Evolutionary conservation across 345 rosid genomes (phyloP), one percentile per base, ranked within the genome.

Genomic region (Physaria fendleri): DNA sequence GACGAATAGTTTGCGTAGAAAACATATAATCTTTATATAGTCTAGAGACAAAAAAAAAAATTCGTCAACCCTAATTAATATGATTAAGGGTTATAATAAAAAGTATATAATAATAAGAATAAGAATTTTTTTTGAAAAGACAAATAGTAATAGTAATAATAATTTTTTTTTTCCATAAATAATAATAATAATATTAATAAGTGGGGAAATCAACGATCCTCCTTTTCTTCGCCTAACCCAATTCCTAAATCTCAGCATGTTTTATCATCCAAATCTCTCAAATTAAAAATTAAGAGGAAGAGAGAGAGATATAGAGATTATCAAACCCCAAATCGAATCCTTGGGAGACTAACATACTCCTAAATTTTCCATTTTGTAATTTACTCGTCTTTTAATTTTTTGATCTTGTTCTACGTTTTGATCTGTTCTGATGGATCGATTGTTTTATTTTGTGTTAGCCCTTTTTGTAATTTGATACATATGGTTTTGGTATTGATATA

Each of bases 311-410:
- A 8, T 8, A 15, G 27, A 35, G 7, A 25, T 65, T 20, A 7
- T n/a, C 37, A 16, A 22, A 51, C 24, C 56, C 27, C 14, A 51
- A 64, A 72, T 61, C 66, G 59, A 61, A 46, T 52, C 64, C 57
- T 53, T 25, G 59, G 57, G 53, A 59, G 56, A 16, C 49, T 21
- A 48, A 56, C 27, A 30, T 11, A 16, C 47, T 66, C 30, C 11
- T 62, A 4, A 20, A 15, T 6, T 40, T 48, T 69, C 61, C 68
- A 45, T 51, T 72, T 68, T 56, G 82, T 83, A 80, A 83, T 51
- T 69, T 28, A 4, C 63, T 56, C 63, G 21, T 59, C 76, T 71
- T 44, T 15, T 32, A 65, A 25, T 20, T 37, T 8, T 34, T 21
- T 16, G 50, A 44, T 56, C 21, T 51, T 27, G 2, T 8, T 32